These are phyloP conservation scores for Erythrophleum fordii DNA, from an alignment of 306 rosid species.

Conservation along the genomic window DNA sequence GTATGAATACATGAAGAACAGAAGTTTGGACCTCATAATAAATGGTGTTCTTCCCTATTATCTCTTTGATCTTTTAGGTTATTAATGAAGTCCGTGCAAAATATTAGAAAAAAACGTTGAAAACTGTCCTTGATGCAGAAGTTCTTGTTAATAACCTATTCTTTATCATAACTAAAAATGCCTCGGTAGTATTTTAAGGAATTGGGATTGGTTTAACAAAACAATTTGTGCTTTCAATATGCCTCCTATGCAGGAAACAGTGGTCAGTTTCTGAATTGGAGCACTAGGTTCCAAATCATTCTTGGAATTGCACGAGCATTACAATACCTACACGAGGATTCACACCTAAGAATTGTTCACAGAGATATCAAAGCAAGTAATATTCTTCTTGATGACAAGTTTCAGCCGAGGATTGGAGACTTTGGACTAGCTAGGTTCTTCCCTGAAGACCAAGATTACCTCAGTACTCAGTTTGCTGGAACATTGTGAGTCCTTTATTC, in stretches of 20 bases:
- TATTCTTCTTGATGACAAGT: slow-evolving; percentile 86
- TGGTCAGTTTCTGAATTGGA: slow-evolving; percentile 70
- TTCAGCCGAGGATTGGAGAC: slow-evolving; percentile 89
- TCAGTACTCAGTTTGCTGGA: slow-evolving; percentile 89
- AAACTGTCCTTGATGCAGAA: background rate
- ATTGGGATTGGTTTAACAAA: background rate
- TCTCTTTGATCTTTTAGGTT: background rate
- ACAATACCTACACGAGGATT: slow-evolving; percentile 93
- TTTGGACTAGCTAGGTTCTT: slow-evolving; percentile 94
- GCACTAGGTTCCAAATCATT: slow-evolving; percentile 77
- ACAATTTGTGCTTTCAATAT: background rate
- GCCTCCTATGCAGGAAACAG: slow-evolving; percentile 51
- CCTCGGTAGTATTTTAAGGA: background rate
- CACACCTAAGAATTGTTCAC: slow-evolving; percentile 80
- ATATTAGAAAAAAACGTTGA: too few species aligned
- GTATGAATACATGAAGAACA: slow-evolving; percentile 85
- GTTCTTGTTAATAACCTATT: background rate
- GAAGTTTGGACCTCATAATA: slow-evolving; percentile 73
- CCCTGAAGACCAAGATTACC: slow-evolving; percentile 95
- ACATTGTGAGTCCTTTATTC: slow-evolving; percentile 65
- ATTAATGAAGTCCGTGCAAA: background rate
- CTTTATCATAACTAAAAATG: background rate
- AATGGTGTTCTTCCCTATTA: slow-evolving; percentile 53
- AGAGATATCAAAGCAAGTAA: slow-evolving; percentile 95
- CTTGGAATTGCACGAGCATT: slow-evolving; percentile 81